Evolutionary conservation across 2,329 filamentous ascomycete species (phyloP).

Genomic region (Scedosporium aurantiacum): DNA sequence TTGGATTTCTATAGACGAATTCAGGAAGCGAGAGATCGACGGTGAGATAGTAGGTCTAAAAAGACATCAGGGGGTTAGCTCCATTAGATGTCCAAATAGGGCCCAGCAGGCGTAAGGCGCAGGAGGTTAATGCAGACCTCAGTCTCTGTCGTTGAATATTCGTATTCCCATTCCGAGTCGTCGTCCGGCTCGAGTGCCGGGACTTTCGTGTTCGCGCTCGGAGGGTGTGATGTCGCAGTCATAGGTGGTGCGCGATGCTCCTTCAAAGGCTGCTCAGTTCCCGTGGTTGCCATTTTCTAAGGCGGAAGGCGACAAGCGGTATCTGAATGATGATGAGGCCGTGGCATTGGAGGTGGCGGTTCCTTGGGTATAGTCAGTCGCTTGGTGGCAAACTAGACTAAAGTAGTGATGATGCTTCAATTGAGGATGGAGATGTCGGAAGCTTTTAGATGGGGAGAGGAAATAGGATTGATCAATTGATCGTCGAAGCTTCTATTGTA

Average conservation of each 20-base stretch:
- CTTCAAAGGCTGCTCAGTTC: neutral
- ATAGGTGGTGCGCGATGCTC: neutral
- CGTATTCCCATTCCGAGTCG: conserved; percentile 56
- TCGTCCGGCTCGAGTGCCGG: conserved; percentile 19
- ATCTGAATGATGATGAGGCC: neutral
- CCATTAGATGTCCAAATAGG: neutral
- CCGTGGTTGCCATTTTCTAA: neutral
- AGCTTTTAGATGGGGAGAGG: neutral
- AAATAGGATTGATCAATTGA: neutral
- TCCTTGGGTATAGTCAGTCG: neutral
- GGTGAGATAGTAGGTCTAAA: conserved; percentile 52
- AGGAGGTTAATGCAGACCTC: conserved; percentile 34
- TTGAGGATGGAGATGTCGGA: neutral
- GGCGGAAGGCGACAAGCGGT: neutral
- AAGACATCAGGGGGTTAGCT: neutral
- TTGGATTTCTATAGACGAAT: conserved; percentile 22
- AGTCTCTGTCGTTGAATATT: conserved; percentile 52
- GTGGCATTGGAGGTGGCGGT: neutral
- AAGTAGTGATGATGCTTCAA: neutral
- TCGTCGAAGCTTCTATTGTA: too few species aligned
- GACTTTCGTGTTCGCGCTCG: conserved; percentile 4
- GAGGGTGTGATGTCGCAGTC: neutral
- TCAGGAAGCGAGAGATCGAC: conserved; percentile 52
- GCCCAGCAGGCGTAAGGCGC: neutral
- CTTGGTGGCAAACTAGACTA: neutral